phyloP scores from a whole-genome alignment of 129 eudicot species.

The Gnaphalium uliginosum region DNA sequence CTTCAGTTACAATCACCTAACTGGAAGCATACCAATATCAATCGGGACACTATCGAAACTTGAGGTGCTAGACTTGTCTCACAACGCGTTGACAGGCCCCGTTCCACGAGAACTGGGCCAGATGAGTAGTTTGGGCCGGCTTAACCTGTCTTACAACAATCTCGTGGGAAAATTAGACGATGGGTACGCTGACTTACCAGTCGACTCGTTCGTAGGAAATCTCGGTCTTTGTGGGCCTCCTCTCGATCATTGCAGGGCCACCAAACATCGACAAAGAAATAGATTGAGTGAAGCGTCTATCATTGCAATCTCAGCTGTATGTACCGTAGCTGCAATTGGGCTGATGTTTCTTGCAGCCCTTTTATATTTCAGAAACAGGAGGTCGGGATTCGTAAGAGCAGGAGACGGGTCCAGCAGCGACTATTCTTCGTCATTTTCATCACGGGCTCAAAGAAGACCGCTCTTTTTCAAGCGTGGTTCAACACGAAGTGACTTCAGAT shows the following conservation, averaged over 20 bases:
- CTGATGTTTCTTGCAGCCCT: slow-evolving; percentile 59
- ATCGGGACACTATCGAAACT: slow-evolving; percentile 74
- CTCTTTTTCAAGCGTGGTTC: slow-evolving; percentile 56
- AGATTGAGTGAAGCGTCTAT: slow-evolving; percentile 49
- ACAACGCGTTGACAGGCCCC: slow-evolving; percentile 68
- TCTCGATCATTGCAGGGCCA: slow-evolving; percentile 46
- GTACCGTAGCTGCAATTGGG: slow-evolving; percentile 49
- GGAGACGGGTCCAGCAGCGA: slow-evolving; percentile 38
- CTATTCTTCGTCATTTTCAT: slow-evolving; percentile 62
- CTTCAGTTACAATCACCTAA: slow-evolving; percentile 75
- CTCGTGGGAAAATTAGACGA: slow-evolving; percentile 71
- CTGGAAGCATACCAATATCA: slow-evolving; percentile 66
- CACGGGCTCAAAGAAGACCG: slow-evolving; percentile 62
- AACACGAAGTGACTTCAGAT: slow-evolving; percentile 49
- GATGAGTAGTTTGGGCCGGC: slow-evolving; percentile 83
- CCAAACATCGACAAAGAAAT: slow-evolving; percentile 29
- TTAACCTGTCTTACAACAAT: slow-evolving; percentile 78
- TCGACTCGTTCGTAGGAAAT: slow-evolving; percentile 68
- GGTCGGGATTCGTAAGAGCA: slow-evolving; percentile 47
- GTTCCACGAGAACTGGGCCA: slow-evolving; percentile 61
- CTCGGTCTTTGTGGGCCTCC: slow-evolving; percentile 78
- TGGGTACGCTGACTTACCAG: slow-evolving; percentile 66
- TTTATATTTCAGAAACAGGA: slow-evolving; percentile 49
- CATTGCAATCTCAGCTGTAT: slow-evolving; percentile 62
- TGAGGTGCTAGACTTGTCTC: slow-evolving; percentile 75